Evolutionary conservation across 345 rosid genomes (phyloP), one percentile per base, ranked within the genome.

Genomic region (Rhizophora mangle): DNA sequence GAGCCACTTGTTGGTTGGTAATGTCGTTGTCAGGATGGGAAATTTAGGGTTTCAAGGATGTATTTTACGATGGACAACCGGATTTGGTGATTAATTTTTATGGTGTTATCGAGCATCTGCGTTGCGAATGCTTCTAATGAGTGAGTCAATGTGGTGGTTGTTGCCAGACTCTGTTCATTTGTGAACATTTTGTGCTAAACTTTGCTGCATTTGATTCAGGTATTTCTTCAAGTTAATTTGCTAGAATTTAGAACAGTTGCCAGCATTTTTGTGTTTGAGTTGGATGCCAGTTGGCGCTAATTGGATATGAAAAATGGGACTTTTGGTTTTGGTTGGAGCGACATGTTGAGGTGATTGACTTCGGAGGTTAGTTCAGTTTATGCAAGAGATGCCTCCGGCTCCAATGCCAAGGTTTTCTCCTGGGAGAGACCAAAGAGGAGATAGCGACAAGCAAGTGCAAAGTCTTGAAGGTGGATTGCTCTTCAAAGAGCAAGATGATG

Each of bases 371-470:
- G 69, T 63, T 34, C 36, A 34, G 36, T 70, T 72, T 68, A 65
- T 18, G 47, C 68, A 10, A 20, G 80, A 70, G 74, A 94, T 94
- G 99, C 96, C 97, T 70, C 95, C 96, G 75, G 89, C 96, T 63
- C 93, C 97, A 5, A 89, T 91, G 13, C 64, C 85, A 83, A 83
- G 86, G 75, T 86, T 74, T 77, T 90, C 96, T 22, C 96, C 99
- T 2, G 83, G 88, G 70, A 86, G 91, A 68, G 96, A 87, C 74
- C 76, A 72, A 39, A 76, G 81, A 70, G 84, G 72, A 56, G 91
- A 85, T 51, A 76, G 76, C 57, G 96, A 94, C 60, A 91, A 82
- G 73, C 80, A 93, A 22, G 95, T 95, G 27, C 87, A 71, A 32
- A 89, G 96, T 75, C 77, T 89, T 51, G 99, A 89, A 68, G 84